Evolutionary conservation across 495 filamentous ascomycete species (phyloP), one percentile per base, ranked within the genome.

Genomic region (Hyaloscypha finlandica): DNA sequence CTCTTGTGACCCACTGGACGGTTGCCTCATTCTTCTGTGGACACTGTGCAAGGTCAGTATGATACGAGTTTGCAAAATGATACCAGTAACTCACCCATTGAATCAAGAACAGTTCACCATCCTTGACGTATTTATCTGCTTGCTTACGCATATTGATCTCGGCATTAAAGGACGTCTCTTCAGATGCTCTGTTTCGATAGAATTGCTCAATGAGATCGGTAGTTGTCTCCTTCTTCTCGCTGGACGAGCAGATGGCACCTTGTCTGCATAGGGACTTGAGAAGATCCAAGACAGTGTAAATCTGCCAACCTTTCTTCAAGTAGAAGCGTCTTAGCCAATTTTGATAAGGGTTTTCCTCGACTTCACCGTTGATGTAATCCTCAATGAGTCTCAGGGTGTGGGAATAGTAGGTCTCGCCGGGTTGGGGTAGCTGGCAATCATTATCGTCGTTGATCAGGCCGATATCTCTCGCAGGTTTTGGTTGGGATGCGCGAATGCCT

Each of bases 301-400:
- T 77, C 67, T 90, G 90, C 87, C 93, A 98, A 22, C 96, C 96
- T 70, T 86, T 88, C 75, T 88, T 87, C 62, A 98, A 82, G 76
- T 97, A 98, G 74, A 89, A 96, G 65, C 90, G 90, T 6, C 96
- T 89, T 22, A 99, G 83, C 6, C 89, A 90, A 71, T 97, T 95
- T 73, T 99, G 94, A 59, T 96, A 90, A 31, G 89, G 85, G 39
- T 79, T 79, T 69, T 91, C 85, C 53, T 98, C 96, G 33, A 93
- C 81, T 51, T 97, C 92, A 19, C 88, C 90, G 25, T 82, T 85
- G 78, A 98, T 94, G 78, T 88, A 95, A 39, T 97, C 93, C 51
- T 87, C 85, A 6, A 96, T 91, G 60, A 87, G 77, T 70, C 90
- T 89, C 63, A 94, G 77, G 14, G 81, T 82, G 64, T 77, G 78